These are phyloP conservation scores for Fusarium foetens DNA, from an alignment of 2,329 filamentous ascomycete species.

Conservation along the genomic window DNA sequence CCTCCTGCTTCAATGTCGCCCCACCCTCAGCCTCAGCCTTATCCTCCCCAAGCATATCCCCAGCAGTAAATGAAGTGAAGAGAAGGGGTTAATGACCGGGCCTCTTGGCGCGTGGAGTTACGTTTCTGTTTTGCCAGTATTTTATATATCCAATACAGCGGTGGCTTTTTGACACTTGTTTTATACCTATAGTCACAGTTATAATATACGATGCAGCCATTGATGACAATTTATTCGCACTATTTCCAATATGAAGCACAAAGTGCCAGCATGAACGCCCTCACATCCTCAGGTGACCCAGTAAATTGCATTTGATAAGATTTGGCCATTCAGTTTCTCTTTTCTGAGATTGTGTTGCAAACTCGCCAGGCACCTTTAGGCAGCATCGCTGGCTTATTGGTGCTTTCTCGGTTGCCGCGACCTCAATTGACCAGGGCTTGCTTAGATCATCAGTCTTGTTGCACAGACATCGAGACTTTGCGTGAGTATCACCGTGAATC, in stretches of 20 bases:
- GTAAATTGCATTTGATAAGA: neutral
- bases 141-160: slow-evolving; percentile 12
- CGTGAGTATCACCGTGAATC: neutral
- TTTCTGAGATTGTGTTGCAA: neutral
- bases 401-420: neutral
- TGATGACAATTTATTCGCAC: neutral
- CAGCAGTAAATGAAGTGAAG: slow-evolving; percentile 3
- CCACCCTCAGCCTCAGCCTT: slow-evolving; percentile 34
- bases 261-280: neutral
- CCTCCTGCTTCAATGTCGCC: slow-evolving; percentile 26
- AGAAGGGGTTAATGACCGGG: neutral
- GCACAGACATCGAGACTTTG: neutral
- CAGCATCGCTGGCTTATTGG: neutral
- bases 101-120: slow-evolving; percentile 8
- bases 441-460: neutral
- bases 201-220: neutral
- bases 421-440: neutral
- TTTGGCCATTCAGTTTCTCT: accelerated
- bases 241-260: too few relatives aligned
- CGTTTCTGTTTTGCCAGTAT: neutral
- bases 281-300: neutral
- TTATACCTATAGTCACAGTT: neutral
- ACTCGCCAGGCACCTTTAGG: neutral
- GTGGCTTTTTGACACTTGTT: neutral
- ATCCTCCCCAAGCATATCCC: slow-evolving; percentile 9